These are phyloP conservation scores for Pistacia vera DNA, from an alignment of 345 rosid genomes.

Conservation along the genomic window DNA sequence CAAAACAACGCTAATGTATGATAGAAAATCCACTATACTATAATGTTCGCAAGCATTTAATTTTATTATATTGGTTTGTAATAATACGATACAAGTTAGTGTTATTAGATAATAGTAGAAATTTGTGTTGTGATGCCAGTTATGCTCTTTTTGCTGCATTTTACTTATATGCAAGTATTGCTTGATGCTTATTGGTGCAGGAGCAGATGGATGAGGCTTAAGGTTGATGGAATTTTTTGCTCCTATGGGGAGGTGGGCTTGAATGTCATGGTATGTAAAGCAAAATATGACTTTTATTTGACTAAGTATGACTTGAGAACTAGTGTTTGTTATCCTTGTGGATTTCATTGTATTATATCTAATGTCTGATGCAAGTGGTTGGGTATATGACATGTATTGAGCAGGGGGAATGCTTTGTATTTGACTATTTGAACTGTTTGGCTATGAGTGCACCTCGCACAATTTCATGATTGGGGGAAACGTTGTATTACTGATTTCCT, in stretches of 20 bases:
- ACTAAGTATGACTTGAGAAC: background rate
- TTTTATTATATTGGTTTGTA: background rate
- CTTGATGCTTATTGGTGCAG: slow-evolving; percentile 24
- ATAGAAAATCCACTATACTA: background rate
- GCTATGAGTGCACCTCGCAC: background rate
- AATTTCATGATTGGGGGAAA: background rate
- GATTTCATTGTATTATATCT: background rate
- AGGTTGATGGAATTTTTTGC: slow-evolving; percentile 15
- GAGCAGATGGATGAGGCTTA: slow-evolving; percentile 56
- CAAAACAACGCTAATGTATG: background rate
- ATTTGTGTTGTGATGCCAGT: background rate
- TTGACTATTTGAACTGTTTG: background rate
- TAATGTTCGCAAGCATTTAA: background rate
- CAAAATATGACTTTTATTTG: background rate
- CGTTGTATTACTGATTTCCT: background rate
- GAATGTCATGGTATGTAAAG: slow-evolving; percentile 17
- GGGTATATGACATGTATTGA: background rate
- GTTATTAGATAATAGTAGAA: background rate
- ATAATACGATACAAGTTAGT: background rate
- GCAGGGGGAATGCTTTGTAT: background rate
- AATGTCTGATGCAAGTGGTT: background rate
- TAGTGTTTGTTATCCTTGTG: background rate
- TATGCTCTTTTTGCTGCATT: background rate
- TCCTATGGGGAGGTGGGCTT: slow-evolving; percentile 20
- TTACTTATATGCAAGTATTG: background rate